Percentiles rank a stretch among this genome's conserved stretches.
Evolutionary conservation across 257 asterid species (phyloP).

Genomic region (Echium plantagineum): DNA sequence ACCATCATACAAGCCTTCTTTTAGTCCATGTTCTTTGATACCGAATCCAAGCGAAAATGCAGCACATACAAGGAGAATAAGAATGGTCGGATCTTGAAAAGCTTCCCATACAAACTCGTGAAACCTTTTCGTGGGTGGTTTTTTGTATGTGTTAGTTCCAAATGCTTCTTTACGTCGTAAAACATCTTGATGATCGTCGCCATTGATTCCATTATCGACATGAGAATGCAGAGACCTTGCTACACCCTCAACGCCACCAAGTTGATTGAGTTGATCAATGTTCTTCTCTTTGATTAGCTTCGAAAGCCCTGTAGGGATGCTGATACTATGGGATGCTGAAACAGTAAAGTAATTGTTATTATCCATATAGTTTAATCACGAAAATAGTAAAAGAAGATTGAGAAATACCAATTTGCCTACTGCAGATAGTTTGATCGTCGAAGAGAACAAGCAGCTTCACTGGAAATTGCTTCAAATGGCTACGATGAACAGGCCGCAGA

Average conservation of each 20-base stretch:
- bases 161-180: conserved; percentile 10
- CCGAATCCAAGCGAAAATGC: conserved; percentile 43
- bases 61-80: conserved; percentile 39
- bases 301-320: background rate
- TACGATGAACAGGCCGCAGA: too few relatives aligned
- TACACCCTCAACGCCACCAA: conserved; percentile 34
- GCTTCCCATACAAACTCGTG: conserved; percentile 25
- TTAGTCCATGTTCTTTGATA: conserved; percentile 25
- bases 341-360: too few relatives aligned
- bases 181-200: conserved; percentile 28
- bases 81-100: conserved; percentile 35
- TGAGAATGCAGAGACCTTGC: conserved; percentile 22
- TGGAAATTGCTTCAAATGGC: too few relatives aligned
- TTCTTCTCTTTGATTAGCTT: conserved; percentile 15
- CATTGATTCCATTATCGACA: conserved; percentile 33
- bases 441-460: too few relatives aligned
- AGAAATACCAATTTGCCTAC: too few relatives aligned
- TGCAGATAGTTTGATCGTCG: too few relatives aligned
- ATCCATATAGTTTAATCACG: too few relatives aligned
- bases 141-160: conserved; percentile 40
- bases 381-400: too few relatives aligned
- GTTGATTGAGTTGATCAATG: conserved; percentile 4
- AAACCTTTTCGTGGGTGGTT: conserved; percentile 22
- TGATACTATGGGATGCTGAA: background rate
- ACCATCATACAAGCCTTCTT: conserved; percentile 55